Conservation (phyloP, 805 yeast species). For the Saturnispora saitoi region DNA sequence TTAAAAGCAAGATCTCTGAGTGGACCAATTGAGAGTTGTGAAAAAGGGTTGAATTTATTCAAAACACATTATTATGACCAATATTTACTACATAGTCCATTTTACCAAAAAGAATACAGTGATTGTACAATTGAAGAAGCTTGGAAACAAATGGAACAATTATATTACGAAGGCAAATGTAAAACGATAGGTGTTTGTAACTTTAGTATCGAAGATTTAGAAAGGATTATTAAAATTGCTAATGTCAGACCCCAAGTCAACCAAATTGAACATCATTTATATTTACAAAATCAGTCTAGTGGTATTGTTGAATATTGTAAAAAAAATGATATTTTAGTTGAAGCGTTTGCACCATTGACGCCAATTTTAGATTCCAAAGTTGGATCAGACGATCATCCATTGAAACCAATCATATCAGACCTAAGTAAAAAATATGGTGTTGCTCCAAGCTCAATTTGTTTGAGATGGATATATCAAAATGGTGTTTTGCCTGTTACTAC, state of each 20-base stretch:
- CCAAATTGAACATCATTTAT: conserved; percentile 64
- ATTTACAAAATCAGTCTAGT: conserved; percentile 54
- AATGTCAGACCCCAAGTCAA: conserved; percentile 49
- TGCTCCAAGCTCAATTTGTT: conserved; percentile 53
- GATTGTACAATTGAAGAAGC: conserved; percentile 44
- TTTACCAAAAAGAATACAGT: conserved; percentile 31
- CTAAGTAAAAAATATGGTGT: conserved; percentile 50
- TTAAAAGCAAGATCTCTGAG: conserved; percentile 14
- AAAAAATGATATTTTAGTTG: conserved; percentile 42
- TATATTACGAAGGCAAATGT: conserved; percentile 37
- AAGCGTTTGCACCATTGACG: conserved; percentile 63
- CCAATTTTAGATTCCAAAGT: conserved; percentile 43
- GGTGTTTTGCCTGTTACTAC: conserved; percentile 73
- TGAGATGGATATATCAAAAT: conserved; percentile 60
- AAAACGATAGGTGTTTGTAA: conserved; percentile 54
- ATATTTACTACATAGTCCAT: conserved; percentile 56
- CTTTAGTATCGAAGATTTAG: conserved; percentile 39
- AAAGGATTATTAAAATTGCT: conserved; percentile 34
- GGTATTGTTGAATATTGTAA: conserved; percentile 45
- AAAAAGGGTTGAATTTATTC: conserved; percentile 39
- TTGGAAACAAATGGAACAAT: conserved; percentile 38
- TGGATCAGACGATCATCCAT: conserved; percentile 31
- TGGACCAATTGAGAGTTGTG: conserved; percentile 43
- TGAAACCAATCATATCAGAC: conserved; percentile 27
- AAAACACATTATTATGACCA: conserved; percentile 49